Evolutionary conservation across 208 protist species (phyloP).

Genomic region (Blastocrithidia nonstop): DNA sequence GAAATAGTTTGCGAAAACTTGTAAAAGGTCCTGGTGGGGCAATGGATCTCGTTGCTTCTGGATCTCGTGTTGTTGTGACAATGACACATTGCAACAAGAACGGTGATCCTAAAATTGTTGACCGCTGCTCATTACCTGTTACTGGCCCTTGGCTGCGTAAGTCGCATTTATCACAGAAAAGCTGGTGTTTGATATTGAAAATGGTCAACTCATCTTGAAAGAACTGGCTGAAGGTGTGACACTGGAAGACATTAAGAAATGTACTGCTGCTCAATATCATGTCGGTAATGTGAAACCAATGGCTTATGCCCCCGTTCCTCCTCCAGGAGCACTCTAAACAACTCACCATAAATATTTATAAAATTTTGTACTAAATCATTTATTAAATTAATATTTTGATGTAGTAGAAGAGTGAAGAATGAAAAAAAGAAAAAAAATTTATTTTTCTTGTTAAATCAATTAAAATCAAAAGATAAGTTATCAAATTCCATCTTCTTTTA

Average conservation of each 20-base stretch:
- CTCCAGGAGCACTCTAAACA: constrained; percentile 3
- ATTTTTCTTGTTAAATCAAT: background rate
- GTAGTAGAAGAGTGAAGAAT: too few relatives aligned
- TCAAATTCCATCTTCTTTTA: background rate
- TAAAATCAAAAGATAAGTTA: background rate
- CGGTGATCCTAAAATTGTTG: constrained; percentile 89
- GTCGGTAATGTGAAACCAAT: constrained; percentile 65
- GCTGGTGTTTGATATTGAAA: constrained; percentile 91
- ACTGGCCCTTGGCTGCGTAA: constrained; percentile 84
- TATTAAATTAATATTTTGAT: constrained; percentile 1
- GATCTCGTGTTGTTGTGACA: constrained; percentile 90
- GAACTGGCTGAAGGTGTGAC: constrained; percentile 86
- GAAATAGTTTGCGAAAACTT: too few relatives aligned
- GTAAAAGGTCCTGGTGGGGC: constrained; percentile 96
- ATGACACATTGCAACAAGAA: constrained; percentile 95
- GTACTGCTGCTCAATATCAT: constrained; percentile 56
- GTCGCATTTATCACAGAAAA: constrained; percentile 95
- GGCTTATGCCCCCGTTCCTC: constrained; percentile 21
- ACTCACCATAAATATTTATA: background rate
- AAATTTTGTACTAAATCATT: background rate
- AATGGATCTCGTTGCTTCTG: constrained; percentile 91
- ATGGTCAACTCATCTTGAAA: constrained; percentile 72
- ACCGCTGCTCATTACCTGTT: constrained; percentile 84
- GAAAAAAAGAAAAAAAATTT: constrained; percentile 1
- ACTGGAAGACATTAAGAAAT: constrained; percentile 84